phyloP scores from a whole-genome alignment of 495 filamentous ascomycete genomes.

The Lophiotrema nucula region DNA sequence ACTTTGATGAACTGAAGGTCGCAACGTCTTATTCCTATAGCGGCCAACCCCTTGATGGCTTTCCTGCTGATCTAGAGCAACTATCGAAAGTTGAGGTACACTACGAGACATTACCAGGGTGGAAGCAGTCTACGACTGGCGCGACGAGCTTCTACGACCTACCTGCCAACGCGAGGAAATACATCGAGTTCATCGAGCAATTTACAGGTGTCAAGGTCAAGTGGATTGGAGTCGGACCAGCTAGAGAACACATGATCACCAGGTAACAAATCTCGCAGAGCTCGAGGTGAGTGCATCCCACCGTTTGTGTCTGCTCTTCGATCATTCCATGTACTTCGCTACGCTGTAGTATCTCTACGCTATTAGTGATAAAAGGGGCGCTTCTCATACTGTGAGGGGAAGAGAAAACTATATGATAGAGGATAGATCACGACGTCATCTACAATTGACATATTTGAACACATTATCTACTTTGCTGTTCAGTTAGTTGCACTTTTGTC shows the following conservation, averaged over 20 bases:
- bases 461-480: too few relatives aligned
- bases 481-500: too few relatives aligned
- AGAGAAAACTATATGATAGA: too few relatives aligned
- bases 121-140: constrained; percentile 69
- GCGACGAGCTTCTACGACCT: constrained; percentile 62
- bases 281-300: too few relatives aligned
- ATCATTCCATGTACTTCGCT: too few relatives aligned
- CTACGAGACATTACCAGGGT: constrained; percentile 76
- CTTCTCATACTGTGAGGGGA: too few relatives aligned
- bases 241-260: constrained; percentile 64
- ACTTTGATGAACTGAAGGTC: constrained; percentile 76
- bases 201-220: constrained; percentile 68
- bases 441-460: too few relatives aligned
- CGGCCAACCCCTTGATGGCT: constrained; percentile 53
- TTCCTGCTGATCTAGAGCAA: constrained; percentile 68
- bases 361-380: too few relatives aligned
- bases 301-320: too few relatives aligned
- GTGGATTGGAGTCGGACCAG: constrained; percentile 79
- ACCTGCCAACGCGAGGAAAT: constrained; percentile 70
- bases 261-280: too few relatives aligned
- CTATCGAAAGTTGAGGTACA: constrained; percentile 59
- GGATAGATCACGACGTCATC: too few relatives aligned
- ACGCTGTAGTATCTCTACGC: too few relatives aligned
- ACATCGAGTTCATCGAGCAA: constrained; percentile 75
- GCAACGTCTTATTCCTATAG: constrained; percentile 64